Evolutionary conservation across 345 rosid species (phyloP).

Genomic region (Carallia pectinifolia): DNA sequence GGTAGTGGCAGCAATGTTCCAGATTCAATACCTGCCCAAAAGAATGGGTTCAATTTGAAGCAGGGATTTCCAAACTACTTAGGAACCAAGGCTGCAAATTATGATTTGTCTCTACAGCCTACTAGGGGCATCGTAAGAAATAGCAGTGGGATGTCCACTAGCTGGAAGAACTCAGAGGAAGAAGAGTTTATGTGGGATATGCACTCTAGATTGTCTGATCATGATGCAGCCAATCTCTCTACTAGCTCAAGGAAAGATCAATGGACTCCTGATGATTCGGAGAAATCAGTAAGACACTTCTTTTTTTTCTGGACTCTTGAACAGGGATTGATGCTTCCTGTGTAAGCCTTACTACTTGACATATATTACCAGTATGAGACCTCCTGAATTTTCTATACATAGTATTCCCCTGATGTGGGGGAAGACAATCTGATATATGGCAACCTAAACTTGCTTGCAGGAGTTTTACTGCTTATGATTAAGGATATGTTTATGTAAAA

Average conservation of each 20-base stretch:
- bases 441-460: background rate
- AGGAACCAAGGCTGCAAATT: constrained; percentile 43
- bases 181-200: constrained; percentile 97
- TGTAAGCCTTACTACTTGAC: background rate
- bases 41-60: constrained; percentile 59
- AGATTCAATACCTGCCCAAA: constrained; percentile 55
- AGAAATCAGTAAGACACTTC: constrained; percentile 58
- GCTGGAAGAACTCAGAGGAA: constrained; percentile 96
- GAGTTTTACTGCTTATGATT: too few species aligned
- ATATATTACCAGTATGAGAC: constrained; percentile 1
- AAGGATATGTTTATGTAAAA: too few species aligned
- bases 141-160: constrained; percentile 46
- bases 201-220: constrained; percentile 66
- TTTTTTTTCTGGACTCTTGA: background rate
- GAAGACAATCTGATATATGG: background rate
- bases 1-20: constrained; percentile 48
- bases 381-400: constrained; percentile 5
- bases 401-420: background rate
- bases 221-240: constrained; percentile 43
- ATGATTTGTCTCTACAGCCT: constrained; percentile 38
- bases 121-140: constrained; percentile 36
- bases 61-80: constrained; percentile 46
- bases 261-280: constrained; percentile 54
- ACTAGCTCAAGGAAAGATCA: constrained; percentile 47
- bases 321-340: background rate